A percentile compares a stretch with the other conserved stretches of the same genome.
phyloP scores from a whole-genome alignment of 345 rosid genomes.

The Luvunga scandens region DNA sequence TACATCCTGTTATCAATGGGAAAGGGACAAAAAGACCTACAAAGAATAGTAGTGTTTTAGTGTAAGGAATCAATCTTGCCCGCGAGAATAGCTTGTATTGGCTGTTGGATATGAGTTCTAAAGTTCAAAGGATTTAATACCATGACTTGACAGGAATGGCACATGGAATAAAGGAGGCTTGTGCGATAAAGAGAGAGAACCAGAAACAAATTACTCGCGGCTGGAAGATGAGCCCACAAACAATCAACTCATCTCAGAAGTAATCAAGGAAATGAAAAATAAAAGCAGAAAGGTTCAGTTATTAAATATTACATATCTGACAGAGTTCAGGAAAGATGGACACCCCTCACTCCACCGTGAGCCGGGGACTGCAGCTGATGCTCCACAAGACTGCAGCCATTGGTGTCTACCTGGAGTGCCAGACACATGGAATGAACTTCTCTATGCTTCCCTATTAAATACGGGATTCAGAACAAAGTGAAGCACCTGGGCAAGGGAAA shows the following conservation, averaged over 20 bases:
- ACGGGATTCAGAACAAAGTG: conserved; percentile 38
- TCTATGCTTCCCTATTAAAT: conserved; percentile 65
- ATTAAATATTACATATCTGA: conserved; percentile 68
- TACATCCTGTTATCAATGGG: background rate
- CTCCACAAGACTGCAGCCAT: conserved; percentile 93
- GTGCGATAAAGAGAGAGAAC: conserved; percentile 61
- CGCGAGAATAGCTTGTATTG: background rate
- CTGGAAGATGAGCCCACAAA: conserved; percentile 50
- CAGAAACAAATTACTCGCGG: conserved; percentile 39
- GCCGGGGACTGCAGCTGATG: conserved; percentile 49
- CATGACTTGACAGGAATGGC: conserved; percentile 50
- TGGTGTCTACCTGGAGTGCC: conserved; percentile 96
- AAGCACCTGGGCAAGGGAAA: conserved; percentile 3
- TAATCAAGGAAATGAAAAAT: conserved; percentile 43
- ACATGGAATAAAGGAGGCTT: conserved; percentile 73
- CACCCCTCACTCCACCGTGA: conserved; percentile 83
- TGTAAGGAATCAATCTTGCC: background rate
- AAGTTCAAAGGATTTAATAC: background rate
- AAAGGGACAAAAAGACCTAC: background rate
- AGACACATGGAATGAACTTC: conserved; percentile 81
- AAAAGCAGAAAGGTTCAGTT: conserved; percentile 45
- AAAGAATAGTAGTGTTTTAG: background rate
- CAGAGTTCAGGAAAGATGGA: conserved; percentile 67
- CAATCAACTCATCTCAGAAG: conserved; percentile 49
- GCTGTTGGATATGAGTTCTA: background rate